These are phyloP conservation scores for Penstemon newberryi DNA, from an alignment of 257 asterid genomes.

Conservation along the genomic window DNA sequence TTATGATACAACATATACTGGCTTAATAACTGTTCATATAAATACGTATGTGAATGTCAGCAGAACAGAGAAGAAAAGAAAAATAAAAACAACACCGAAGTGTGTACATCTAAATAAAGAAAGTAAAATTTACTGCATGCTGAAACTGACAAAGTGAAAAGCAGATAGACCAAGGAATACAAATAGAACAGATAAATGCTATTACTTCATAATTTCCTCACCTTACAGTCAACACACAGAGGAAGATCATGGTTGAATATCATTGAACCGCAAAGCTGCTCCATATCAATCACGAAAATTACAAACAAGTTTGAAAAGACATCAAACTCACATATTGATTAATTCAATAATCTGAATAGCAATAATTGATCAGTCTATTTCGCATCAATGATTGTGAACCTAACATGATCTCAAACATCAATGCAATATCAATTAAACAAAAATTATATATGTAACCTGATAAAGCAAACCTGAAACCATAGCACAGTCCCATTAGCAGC, in stretches of 20 bases:
- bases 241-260: conserved; percentile 95
- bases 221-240: conserved; percentile 74
- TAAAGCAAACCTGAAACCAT: conserved; percentile 96
- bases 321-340: background rate
- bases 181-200: conserved; percentile 6
- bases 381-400: conserved; percentile 6
- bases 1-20: background rate
- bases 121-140: conserved; percentile 13
- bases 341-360: conserved; percentile 5
- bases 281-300: conserved; percentile 41
- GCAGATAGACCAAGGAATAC: background rate
- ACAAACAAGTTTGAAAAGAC: conserved; percentile 17
- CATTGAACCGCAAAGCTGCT: conserved; percentile 90
- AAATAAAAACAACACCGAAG: background rate
- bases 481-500: conserved; percentile 80
- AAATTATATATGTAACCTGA: conserved; percentile 61
- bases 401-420: background rate
- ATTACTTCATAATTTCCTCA: conserved; percentile 34
- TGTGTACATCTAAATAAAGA: background rate
- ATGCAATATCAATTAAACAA: conserved; percentile 3
- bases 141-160: conserved; percentile 2
- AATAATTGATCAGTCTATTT: conserved; percentile 2
- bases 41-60: conserved; percentile 4
- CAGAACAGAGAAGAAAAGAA: background rate
- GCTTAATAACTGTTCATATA: background rate